Conservation (phyloP, 139 green algal genomes). For the Raphidocelis subcapitata region DNA sequence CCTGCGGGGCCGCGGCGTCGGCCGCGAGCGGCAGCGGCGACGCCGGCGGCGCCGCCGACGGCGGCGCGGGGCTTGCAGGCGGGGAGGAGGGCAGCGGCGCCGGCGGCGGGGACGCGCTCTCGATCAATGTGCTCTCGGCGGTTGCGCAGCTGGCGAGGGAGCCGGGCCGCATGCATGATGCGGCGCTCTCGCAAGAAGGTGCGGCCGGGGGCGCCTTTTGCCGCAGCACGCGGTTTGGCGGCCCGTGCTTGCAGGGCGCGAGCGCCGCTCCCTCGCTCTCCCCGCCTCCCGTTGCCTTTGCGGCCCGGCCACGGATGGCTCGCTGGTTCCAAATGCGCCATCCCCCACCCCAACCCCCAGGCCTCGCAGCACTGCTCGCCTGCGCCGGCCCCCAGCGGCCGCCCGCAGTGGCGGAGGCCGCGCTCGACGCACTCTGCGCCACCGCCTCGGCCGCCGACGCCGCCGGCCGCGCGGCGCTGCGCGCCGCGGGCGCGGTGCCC, state of each 20-base stretch:
- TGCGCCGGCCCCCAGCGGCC: background rate
- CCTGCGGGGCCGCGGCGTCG: no score
- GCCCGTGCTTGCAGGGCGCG: background rate
- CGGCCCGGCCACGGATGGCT: background rate
- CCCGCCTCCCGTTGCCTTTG: background rate
- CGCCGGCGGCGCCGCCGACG: no score
- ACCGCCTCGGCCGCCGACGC: constrained; percentile 1
- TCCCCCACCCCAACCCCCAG: background rate
- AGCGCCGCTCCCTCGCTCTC: background rate
- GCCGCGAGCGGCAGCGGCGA: no score
- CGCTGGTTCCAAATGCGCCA: background rate
- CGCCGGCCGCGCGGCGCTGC: background rate
- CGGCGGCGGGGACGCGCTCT: background rate
- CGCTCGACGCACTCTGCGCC: background rate
- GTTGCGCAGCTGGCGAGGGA: constrained; percentile 22
- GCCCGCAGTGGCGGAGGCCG: background rate
- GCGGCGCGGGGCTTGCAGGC: no score
- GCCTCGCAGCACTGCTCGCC: background rate
- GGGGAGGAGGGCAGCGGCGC: background rate
- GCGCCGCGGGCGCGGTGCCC: constrained; percentile 8
- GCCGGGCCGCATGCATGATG: background rate
- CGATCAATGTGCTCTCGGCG: constrained; percentile 22
- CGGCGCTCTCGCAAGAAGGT: constrained; percentile 8
- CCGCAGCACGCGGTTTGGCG: no score
- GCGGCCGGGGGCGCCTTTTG: background rate